These are phyloP conservation scores for Ceratobasidium sp. DNA, from an alignment of 1,284 basidiomycete species.

Conservation along the genomic window DNA sequence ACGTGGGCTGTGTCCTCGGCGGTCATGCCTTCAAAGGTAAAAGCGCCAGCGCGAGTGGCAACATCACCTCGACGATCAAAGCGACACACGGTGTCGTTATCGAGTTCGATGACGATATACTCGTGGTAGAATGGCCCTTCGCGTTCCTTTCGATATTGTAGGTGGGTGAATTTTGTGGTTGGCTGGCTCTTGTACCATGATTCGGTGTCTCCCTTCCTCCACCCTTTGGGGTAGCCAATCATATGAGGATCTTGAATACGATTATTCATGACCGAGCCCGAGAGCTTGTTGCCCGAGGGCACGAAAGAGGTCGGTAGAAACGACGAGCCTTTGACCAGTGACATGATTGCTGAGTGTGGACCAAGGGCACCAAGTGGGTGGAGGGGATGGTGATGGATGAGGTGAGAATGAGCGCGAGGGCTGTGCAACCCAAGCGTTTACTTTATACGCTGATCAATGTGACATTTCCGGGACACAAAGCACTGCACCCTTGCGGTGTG, in stretches of 20 bases:
- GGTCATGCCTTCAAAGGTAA: constrained; percentile 14
- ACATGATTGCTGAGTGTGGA: background rate
- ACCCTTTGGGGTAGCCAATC: constrained; percentile 33
- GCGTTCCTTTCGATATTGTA: constrained; percentile 40
- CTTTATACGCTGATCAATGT: background rate
- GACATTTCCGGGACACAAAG: background rate
- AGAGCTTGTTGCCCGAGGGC: constrained; percentile 4
- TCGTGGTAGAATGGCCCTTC: constrained; percentile 34
- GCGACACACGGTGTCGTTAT: constrained; percentile 24
- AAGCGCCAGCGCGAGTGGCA: background rate
- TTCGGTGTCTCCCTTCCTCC: constrained; percentile 24
- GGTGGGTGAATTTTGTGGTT: constrained; percentile 20
- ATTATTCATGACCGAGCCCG: background rate
- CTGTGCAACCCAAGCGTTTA: constrained; percentile 1
- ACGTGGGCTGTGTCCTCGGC: constrained; percentile 42
- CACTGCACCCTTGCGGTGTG: background rate
- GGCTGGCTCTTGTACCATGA: constrained; percentile 30
- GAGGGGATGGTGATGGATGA: background rate
- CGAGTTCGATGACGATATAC: constrained; percentile 26
- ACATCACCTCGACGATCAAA: constrained; percentile 40
- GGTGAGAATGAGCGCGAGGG: constrained; percentile 3
- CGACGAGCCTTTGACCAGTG: constrained; percentile 8
- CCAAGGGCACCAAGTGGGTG: background rate
- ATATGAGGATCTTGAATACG: constrained; percentile 31
- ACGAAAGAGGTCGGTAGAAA: background rate